Base-by-base conservation (phyloP, 169 alveolate species). In the Plasmodium sp. region DNA sequence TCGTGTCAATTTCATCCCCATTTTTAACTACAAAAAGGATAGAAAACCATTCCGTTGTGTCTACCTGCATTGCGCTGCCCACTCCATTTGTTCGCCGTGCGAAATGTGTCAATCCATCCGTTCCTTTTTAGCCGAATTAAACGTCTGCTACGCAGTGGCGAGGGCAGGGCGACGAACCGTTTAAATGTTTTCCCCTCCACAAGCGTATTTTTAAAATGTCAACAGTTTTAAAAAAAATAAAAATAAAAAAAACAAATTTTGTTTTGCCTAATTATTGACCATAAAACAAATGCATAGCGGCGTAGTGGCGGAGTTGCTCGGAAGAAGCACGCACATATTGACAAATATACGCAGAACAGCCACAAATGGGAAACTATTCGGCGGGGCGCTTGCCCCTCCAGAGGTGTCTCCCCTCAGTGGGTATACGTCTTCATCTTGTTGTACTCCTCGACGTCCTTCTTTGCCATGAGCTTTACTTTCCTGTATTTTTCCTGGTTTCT, bases 371-470 rank as follows among this genome's bases (percentile, higher is more conserved):
- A 67, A 7, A 31, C 16, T 22, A 67, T 22, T n/a, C 27, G 39
- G 77, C 12, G 16, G 39, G 31, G 31, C 14, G 31, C 16, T 43
- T n/a, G 9, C 36, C n/a, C 36, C 58, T 62, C 48, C 79, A 12
- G 77, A 67, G 45, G n/a, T 84, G 45, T 18, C 33, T 16, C 75
- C 51, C 10, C 12, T 77, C 71, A 86, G 14, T 86, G 85, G n/a
- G 93, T 86, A 27, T 86, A 86, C 5, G 95, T 92, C 75, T 92
- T 92, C 95, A 92, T 92, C 54, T 77, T 81, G n/a, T 83, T 71
- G 77, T 92, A 92, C 45, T 92, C 92, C 75, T 81, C 95, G 39
- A 79, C 92, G 77, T 92, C 95, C 31, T 73, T 43, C 67, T 72
- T 72, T 71, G 95, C 95, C 92, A 92, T 92, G 18, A 36, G 71